These are phyloP conservation scores for Wickerhamiella kurtzmanii DNA, from an alignment of 805 yeast species.

Conservation along the genomic window DNA sequence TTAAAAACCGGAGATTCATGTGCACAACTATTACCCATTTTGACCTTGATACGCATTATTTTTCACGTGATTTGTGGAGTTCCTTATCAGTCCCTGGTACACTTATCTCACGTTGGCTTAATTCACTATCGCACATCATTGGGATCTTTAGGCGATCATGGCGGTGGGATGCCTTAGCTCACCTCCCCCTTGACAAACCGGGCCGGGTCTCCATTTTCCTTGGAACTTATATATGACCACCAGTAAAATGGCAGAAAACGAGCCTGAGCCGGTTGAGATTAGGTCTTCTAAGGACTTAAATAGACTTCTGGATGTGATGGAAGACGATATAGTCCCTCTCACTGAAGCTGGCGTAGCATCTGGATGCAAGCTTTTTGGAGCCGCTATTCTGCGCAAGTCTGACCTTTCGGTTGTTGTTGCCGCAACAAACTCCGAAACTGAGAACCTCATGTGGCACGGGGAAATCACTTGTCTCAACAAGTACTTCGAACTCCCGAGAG, in stretches of 20 bases:
- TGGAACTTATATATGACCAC: background rate
- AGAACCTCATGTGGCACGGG: conserved; percentile 17
- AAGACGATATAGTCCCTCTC: conserved; percentile 12
- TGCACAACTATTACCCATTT: too few relatives aligned
- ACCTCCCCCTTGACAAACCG: too few relatives aligned
- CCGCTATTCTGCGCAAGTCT: conserved; percentile 15
- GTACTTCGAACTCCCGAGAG: conserved; percentile 10
- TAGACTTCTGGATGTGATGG: conserved; percentile 16
- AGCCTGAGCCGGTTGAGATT: background rate
- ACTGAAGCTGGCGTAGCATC: conserved; percentile 9
- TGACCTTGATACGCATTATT: too few relatives aligned
- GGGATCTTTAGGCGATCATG: too few relatives aligned
- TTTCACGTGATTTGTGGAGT: too few relatives aligned
- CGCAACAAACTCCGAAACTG: conserved; percentile 13
- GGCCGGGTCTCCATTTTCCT: too few relatives aligned
- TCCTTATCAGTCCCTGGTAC: too few relatives aligned
- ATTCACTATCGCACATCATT: too few relatives aligned
- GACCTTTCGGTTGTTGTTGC: conserved; percentile 15
- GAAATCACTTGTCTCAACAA: conserved; percentile 14
- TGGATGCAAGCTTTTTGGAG: conserved; percentile 17
- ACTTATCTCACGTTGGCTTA: too few relatives aligned
- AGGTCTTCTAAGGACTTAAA: background rate
- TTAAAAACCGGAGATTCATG: too few relatives aligned
- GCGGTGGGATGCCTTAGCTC: too few relatives aligned
- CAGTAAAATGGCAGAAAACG: background rate